Percentiles rank a stretch among this genome's conserved stretches.
Evolutionary conservation across 2,329 filamentous ascomycete genomes (phyloP).

Genomic region (Cladophialophora carrionii): DNA sequence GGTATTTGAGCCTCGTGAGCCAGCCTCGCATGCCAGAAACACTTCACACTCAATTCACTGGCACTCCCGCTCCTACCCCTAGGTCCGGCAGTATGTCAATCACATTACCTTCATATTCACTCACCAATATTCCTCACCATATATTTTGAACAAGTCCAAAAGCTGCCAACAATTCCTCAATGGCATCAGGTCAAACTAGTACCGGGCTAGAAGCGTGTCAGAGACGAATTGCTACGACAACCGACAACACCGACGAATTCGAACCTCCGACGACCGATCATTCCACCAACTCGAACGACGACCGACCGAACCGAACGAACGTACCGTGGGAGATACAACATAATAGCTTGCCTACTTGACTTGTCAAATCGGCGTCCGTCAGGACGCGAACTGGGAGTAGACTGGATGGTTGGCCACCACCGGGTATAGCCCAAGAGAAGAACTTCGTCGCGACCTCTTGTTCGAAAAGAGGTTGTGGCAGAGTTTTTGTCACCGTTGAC

Average conservation of each 20-base stretch:
- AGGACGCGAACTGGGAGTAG: not conserved
- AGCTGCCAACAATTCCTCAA: not conserved
- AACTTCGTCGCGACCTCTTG: not conserved
- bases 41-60: not conserved
- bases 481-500: not conserved
- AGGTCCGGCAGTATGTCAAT: not conserved
- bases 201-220: constrained; percentile 1
- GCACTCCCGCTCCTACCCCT: too few species aligned
- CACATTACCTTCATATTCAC: not conserved
- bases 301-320: not conserved
- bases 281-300: not conserved
- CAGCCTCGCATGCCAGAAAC: not conserved
- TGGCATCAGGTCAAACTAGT: not conserved
- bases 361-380: not conserved
- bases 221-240: not conserved
- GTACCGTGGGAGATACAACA: not conserved
- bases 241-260: not conserved
- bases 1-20: not conserved
- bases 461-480: not conserved
- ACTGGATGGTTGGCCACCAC: not conserved
- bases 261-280: not conserved
- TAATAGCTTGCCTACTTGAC: not conserved
- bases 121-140: not conserved
- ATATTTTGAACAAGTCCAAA: not conserved
- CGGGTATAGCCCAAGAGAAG: not conserved